Evolutionary conservation across 2,329 filamentous ascomycete species (phyloP), one percentile per base, ranked within the genome.

Genomic region (Epicoccum sorghinum): DNA sequence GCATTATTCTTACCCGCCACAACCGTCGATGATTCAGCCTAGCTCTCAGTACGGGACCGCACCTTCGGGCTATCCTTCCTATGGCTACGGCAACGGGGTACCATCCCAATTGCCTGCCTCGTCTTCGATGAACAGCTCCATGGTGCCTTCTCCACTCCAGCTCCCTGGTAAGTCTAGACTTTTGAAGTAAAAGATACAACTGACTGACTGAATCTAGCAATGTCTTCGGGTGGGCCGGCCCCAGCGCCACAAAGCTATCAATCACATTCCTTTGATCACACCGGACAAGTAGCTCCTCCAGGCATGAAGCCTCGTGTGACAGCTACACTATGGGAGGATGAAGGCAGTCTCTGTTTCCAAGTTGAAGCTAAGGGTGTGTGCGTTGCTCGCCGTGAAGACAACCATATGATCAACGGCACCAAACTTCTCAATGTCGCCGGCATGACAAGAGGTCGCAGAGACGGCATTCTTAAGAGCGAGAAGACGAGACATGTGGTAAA

Each of bases 391-490:
- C 84, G 95, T 72, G 93, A 98, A 85, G 92, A 91, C 95, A 98
- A 97, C 77, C 91, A 96, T 78, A 97, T 99, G 91, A 97, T 99
- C 76, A 99, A 98, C 69, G 95, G 95, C 14, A 99, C 95, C 1
- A 99, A 98, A 76, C 81, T 99, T 52, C 80, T 98, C 53, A 99
- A 99, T 64, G 95, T 99, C 47, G 95, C 95, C 45, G 93, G 95
- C 10, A 99, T 99, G 95, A 99, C 95, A 12, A 86, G 95, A 74
- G 95, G 95, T 51, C 88, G 95, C 62, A 86, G 95, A 69, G 95
- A 99, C 71, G 95, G 95, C 42, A 98, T 99, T 64, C 78, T 99
- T 54, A 99, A 99, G 80, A 97, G 93, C 74, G 95, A 98, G 77
- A 99, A 98, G 78, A 86, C 93, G 52, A 88, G 95, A 64, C 93